Evolutionary conservation across 2,329 filamentous ascomycete species (phyloP), one percentile per base, ranked within the genome.

Genomic region (Scedosporium aurantiacum): DNA sequence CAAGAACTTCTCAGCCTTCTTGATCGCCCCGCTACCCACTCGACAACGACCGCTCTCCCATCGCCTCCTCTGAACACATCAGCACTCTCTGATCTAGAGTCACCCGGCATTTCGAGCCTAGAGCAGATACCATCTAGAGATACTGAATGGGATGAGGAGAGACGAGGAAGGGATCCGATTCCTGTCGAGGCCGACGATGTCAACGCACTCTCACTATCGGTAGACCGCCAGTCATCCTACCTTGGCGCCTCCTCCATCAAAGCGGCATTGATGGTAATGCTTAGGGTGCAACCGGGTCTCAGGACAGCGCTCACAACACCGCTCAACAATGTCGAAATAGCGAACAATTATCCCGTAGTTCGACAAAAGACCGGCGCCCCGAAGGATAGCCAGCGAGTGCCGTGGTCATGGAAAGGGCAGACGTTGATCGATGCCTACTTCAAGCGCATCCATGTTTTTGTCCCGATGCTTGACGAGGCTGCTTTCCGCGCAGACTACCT

Each of bases 371-470:
- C 74, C 27, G 66, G 72, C n/a, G 72, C 72, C 2, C 72, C 76
- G 1, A 78, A 79, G 60, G 77, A 82, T 50, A 76, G 74, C 2
- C 76, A 78, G 64, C 74, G 77, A 56, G 76, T 84, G 27, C 72
- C 82, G 43, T 82, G 84, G 77, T 81, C 82, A 16, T 82, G 81
- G 69, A 86, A 88, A 66, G 86, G 86, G 16, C 83, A 88, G 69
- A 83, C 83, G 5, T 75, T 90, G 8, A 83, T 90, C 47, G 85
- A 90, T 66, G 85, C 86, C n/a, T 91, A 90, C 70, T 91, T 91
- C 70, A 85, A 86, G 65, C 81, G 85, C 37, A 82, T 89, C 25
- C 88, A 91, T 64, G 82, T 86, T 1, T 87, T 90, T 65, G 81
- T 87, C 3, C 88, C 88, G 0, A 84, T 91, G 79, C 77, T 91